phyloP scores from a whole-genome alignment of 306 rosid species.

The Vigna hirtella region DNA sequence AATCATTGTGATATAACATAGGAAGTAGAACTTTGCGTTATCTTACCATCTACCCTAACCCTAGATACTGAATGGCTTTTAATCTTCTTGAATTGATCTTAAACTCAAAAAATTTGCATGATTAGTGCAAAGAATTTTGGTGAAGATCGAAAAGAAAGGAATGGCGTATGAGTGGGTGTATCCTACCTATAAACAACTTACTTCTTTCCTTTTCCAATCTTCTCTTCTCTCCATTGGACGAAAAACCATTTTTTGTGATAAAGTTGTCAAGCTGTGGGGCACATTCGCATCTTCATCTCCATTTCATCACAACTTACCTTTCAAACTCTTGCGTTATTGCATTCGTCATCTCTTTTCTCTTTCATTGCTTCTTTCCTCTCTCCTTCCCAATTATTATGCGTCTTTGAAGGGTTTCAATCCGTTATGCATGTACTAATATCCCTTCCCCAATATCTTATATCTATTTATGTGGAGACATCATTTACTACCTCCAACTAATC shows the following conservation, averaged over 20 bases:
- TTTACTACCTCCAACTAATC: not conserved
- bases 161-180: conserved; percentile 45
- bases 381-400: conserved; percentile 33
- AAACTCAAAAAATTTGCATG: conserved; percentile 35
- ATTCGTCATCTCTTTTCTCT: conserved; percentile 47
- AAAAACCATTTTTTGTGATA: conserved; percentile 37
- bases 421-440: not conserved
- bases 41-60: conserved; percentile 21
- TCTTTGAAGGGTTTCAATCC: conserved; percentile 24
- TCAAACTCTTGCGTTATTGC: conserved; percentile 55
- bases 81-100: not conserved
- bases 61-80: not conserved
- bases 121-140: conserved; percentile 43
- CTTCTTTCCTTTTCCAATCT: conserved; percentile 42
- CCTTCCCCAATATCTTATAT: conserved; percentile 18
- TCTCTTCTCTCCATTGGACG: conserved; percentile 36
- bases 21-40: not conserved
- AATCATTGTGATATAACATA: not conserved
- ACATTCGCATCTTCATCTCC: conserved; percentile 40
- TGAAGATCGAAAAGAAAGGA: conserved; percentile 39
- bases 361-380: conserved; percentile 36
- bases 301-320: conserved; percentile 38
- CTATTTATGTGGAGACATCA: not conserved
- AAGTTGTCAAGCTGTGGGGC: conserved; percentile 48
- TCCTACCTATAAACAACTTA: conserved; percentile 19